A percentile compares a stretch with the other conserved stretches of the same genome.
Evolutionary conservation across 2,329 filamentous ascomycete species (phyloP).

Genomic region (Aspergillus aculeatus): DNA sequence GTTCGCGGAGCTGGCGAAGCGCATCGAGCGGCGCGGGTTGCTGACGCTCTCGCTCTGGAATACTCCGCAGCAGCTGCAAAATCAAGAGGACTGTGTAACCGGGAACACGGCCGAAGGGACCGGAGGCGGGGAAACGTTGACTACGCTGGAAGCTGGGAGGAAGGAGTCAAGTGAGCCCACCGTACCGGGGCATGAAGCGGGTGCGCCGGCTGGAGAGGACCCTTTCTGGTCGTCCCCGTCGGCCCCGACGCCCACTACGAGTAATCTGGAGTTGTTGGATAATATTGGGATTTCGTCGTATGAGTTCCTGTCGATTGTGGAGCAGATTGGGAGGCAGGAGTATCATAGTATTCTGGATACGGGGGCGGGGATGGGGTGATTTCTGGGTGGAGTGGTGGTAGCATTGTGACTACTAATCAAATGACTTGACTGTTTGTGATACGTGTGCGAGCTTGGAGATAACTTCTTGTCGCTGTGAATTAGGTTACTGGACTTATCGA

Average conservation of each 20-base stretch:
- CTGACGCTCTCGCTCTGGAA: slow-evolving; percentile 22
- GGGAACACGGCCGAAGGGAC: not conserved
- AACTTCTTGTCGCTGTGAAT: no score
- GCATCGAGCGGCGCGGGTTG: slow-evolving; percentile 27
- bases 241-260: not conserved
- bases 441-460: no score
- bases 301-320: slow-evolving; percentile 41
- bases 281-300: slow-evolving; percentile 42
- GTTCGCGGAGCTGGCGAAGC: slow-evolving; percentile 27
- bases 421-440: no score
- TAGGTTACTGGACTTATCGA: no score
- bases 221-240: not conserved
- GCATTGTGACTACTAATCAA: no score
- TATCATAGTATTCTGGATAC: slow-evolving; percentile 14
- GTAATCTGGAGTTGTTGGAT: slow-evolving; percentile 32
- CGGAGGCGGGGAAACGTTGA: not conserved
- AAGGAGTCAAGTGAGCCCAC: no score
- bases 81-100: no score
- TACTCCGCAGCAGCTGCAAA: not conserved
- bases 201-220: not conserved
- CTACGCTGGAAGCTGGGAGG: not conserved
- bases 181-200: no score
- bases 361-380: not conserved
- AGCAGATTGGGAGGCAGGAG: slow-evolving; percentile 33
- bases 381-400: no score